Base-by-base conservation (phyloP, 441 rosid species). In the Populus hybrid region DNA sequence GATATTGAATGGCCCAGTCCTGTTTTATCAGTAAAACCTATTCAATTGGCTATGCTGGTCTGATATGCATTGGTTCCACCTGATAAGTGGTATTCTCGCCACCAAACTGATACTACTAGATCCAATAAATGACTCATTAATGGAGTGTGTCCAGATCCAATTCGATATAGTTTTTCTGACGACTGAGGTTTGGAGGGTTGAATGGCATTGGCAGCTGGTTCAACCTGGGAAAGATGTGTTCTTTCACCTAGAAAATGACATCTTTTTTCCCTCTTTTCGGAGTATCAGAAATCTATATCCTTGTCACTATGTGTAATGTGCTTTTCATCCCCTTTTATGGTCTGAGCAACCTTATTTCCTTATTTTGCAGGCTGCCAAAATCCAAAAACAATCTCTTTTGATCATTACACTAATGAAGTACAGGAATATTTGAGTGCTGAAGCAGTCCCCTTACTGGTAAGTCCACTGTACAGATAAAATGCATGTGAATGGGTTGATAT, bases 311-410 rank as follows among this genome's bases (percentile, higher is more conserved):
- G 10, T 9, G 9, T 40, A 20, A 6, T 0, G 28, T 65, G 28
- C 7, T 18, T 74, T 35, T 61, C 74, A 31, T 23, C 33, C 64
- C 36, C 31, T 76, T 71, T 10, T 29, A 6, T 79, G 50, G 36
- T 36, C 71, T 56, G 23, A 76, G 38, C 38, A 61, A 53, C n/a
- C 63, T 28, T 72, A 20, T 68, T 50, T 65, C 78, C 69, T 7
- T 56, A 64, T 29, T 59, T 75, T 82, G 77, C 79, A 95, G 99
- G 98, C 77, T 89, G 82, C 74, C 80, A 84, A 80, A 81, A 85
- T 71, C 97, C 98, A 3, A 79, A 86, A 76, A 90, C 97, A 4
- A 71, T 86, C 74, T 95, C 98, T 24, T 84, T 90, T 79, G 72
- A 80, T 45, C 85, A 75, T 36, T 81, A 82, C 71, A 66, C 75